Base-by-base conservation (phyloP, 768 basidiomycete genomes). In the Gloeopeniophorella convolvens region DNA sequence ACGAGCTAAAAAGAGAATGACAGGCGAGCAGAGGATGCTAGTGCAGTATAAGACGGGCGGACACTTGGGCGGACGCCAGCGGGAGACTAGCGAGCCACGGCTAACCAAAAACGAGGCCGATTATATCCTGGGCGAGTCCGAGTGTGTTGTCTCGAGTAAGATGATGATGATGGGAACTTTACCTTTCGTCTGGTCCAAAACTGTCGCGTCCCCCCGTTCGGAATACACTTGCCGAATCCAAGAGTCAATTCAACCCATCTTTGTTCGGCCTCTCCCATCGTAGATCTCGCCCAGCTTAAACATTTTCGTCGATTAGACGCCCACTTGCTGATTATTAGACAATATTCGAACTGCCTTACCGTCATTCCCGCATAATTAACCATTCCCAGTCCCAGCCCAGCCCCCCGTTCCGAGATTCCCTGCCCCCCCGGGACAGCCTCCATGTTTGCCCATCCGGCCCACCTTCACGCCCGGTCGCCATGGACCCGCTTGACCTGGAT, bases 271-370 rank as follows among this genome's bases (percentile, higher is more conserved):
- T 41, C 40, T 24, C 40, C 16, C 51, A 52, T 52, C 51, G 51
- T 42, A 52, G 52, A 54, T 54, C 52, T 54, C 42, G 47, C 46
- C 41, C 46, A 54, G 52, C 52, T 54, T 54, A 54, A 53, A 43
- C 52, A 54, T 43, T 54, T 54, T 47, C 52, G 52, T 54, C n/a
- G n/a, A n/a, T n/a, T 48, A 54, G 52, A 45, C 52, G 52, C 52
- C 30, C 52, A 36, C 51, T 47, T 47, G 35, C 35, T 36, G 39
- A 36, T 37, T 28, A 47, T 47, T 47, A 39, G 51, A 52, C n/a
- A n/a, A n/a, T n/a, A n/a, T n/a, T n/a, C n/a, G n/a, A 52, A 44
- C 45, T 41, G 47, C 44, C 35, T 31, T 35, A 45, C 51, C 46
- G 51, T 53, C 46, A 53, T 41, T n/a, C 30, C 23, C 35, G 23